Conservation (phyloP, 768 basidiomycete species). For the Pulveroboletus frians region DNA sequence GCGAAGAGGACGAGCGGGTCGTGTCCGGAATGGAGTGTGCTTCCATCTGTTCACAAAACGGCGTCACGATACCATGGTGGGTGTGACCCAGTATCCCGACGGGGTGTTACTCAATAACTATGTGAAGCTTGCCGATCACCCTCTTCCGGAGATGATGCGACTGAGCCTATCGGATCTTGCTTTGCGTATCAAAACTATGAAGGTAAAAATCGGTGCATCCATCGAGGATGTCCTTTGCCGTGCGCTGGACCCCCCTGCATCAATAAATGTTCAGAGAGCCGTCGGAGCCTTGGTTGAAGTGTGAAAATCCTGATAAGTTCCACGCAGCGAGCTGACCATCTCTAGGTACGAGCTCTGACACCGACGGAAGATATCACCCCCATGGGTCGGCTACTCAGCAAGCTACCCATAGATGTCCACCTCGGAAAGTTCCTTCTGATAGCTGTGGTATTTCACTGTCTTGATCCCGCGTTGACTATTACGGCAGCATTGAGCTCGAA, state of each 20-base stretch:
- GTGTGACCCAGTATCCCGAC: conserved; percentile 3
- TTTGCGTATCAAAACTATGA: conserved; percentile 90
- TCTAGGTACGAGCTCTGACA: conserved; percentile 81
- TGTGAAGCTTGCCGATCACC: conserved; percentile 76
- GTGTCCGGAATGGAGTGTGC: conserved; percentile 83
- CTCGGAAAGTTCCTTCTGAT: conserved; percentile 89
- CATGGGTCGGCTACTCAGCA: conserved; percentile 85
- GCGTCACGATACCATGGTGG: conserved; percentile 74
- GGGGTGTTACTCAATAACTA: neutral
- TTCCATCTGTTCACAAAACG: conserved; percentile 94
- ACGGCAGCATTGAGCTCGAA: conserved; percentile 90
- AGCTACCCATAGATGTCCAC: conserved; percentile 93
- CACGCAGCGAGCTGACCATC: neutral
- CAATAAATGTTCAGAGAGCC: conserved; percentile 86
- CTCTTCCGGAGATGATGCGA: conserved; percentile 92
- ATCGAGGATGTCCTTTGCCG: conserved; percentile 87
- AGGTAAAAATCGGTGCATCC: conserved; percentile 73
- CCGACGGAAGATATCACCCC: conserved; percentile 86
- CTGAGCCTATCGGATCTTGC: conserved; percentile 89
- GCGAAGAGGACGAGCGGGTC: conserved; percentile 84
- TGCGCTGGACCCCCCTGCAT: conserved; percentile 84
- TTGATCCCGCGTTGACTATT: conserved; percentile 96
- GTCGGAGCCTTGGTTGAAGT: conserved; percentile 89
- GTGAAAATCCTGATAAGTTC: conserved; percentile 6
- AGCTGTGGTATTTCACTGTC: conserved; percentile 78